Evolutionary conservation across 495 filamentous ascomycete genomes (phyloP).

Genomic region (Talaromyces nanjingensis): DNA sequence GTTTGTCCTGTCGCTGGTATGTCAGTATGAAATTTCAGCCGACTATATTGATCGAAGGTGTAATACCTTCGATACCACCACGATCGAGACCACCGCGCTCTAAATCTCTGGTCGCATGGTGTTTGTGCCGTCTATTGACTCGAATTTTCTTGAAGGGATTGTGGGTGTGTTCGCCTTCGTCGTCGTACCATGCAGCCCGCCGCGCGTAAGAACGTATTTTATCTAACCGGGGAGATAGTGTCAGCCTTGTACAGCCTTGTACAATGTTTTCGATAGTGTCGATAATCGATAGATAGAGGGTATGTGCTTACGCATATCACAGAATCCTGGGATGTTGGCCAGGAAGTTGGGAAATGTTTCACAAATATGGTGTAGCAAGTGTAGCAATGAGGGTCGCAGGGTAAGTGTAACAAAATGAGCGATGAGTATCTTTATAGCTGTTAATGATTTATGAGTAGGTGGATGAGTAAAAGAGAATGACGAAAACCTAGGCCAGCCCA

Average conservation of each 20-base stretch:
- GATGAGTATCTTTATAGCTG: not conserved
- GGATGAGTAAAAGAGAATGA: not conserved
- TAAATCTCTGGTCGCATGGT: not conserved
- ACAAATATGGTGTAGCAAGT: not conserved
- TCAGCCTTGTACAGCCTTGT: not conserved
- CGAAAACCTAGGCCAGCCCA: not conserved
- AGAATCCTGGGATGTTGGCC: not conserved
- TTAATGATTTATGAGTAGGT: not conserved
- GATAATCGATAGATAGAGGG: not conserved
- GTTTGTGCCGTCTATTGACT: not conserved
- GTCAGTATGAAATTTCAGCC: conserved; percentile 22
- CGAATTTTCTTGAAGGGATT: conserved; percentile 43
- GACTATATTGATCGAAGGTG: conserved; percentile 14
- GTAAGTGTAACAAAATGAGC: not conserved
- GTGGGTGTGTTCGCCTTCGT: conserved; percentile 32
- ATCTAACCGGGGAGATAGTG: conserved; percentile 23
- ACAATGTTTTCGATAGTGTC: not conserved
- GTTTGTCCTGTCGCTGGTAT: conserved; percentile 12
- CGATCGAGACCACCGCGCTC: not conserved
- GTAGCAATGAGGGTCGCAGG: not conserved
- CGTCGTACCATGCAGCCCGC: conserved; percentile 40
- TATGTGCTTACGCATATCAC: not conserved
- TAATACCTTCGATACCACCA: conserved; percentile 17
- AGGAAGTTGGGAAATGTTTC: not conserved
- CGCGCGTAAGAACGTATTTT: conserved; percentile 38